These are phyloP conservation scores for Allantophomopsis lycopodina DNA, from an alignment of 2,329 filamentous ascomycete genomes.

Conservation along the genomic window DNA sequence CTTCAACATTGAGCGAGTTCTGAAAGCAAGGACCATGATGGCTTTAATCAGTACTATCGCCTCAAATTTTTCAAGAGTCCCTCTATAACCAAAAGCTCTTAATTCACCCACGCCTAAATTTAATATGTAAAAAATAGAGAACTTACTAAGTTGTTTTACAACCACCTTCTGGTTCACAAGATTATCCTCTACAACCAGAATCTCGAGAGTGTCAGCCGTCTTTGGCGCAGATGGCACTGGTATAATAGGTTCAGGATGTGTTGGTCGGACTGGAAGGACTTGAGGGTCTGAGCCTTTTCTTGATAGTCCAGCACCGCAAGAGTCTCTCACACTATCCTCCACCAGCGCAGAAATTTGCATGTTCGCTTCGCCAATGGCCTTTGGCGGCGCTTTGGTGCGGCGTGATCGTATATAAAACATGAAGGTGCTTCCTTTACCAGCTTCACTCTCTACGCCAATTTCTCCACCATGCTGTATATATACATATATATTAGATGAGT, in stretches of 20 bases:
- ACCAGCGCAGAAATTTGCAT: not conserved
- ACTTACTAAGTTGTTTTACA: conserved; percentile 30
- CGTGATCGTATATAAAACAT: conserved; percentile 46
- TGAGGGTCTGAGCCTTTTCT: not conserved
- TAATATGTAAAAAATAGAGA: conserved; percentile 8
- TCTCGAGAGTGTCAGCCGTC: not conserved
- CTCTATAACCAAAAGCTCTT: too few relatives aligned
- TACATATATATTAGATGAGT: not conserved
- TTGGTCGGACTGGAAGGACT: not conserved
- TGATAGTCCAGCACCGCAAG: not conserved
- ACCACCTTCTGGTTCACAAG: conserved; percentile 44
- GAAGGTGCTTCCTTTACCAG: conserved; percentile 58
- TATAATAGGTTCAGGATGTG: conserved; percentile 8
- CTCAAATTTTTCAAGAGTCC: too few relatives aligned
- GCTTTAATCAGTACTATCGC: too few relatives aligned
- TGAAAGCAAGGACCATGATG: too few relatives aligned
- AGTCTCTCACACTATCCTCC: not conserved
- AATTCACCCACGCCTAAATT: too few relatives aligned
- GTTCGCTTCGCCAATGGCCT: not conserved
- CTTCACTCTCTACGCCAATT: conserved; percentile 57
- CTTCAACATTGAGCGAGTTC: too few relatives aligned
- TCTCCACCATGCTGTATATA: conserved; percentile 30
- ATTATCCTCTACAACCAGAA: conserved; percentile 44
- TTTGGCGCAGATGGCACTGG: conserved; percentile 2
- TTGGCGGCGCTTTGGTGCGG: not conserved